Conservation (phyloP, 1,284 basidiomycete species). For the Trichosporon faecale region DNA sequence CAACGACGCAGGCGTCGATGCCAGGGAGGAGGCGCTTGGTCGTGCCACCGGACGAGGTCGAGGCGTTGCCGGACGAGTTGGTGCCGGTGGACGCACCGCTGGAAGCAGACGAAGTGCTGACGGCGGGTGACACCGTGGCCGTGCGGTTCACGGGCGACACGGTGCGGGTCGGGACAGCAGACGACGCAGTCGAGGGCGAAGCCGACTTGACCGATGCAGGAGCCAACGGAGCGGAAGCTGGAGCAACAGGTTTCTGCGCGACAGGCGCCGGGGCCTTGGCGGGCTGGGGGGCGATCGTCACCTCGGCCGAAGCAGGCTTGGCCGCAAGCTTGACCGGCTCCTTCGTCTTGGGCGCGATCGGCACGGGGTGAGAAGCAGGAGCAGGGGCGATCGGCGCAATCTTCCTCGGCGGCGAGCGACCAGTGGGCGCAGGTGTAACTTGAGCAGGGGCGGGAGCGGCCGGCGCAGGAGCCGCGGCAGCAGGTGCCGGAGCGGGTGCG, state of each 20-base stretch:
- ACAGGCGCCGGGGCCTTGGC: not conserved
- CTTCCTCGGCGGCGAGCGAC: not conserved
- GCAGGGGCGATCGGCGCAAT: not conserved
- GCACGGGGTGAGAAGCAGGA: not conserved
- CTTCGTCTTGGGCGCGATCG: constrained; percentile 6
- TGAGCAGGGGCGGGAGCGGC: not conserved
- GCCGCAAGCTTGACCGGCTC: not conserved
- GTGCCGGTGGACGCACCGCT: constrained; percentile 11
- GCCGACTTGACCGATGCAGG: not conserved
- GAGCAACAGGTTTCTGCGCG: not conserved
- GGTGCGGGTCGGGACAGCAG: constrained; percentile 15
- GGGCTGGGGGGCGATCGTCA: not conserved
- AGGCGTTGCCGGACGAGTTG: constrained; percentile 6
- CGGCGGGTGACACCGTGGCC: constrained; percentile 17
- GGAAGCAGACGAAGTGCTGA: constrained; percentile 4
- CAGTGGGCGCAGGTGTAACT: not conserved
- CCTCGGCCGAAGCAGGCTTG: not conserved
- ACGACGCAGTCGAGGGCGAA: not conserved
- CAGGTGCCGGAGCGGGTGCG: constrained; percentile 8
- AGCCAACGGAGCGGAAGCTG: constrained; percentile 11
- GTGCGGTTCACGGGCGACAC: constrained; percentile 23
- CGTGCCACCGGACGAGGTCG: constrained; percentile 20
- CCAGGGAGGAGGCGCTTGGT: constrained; percentile 42
- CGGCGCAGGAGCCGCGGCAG: not conserved
- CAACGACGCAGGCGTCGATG: constrained; percentile 45